Evolutionary conservation across 805 yeast species (phyloP).

Genomic region (Alloascoidea africana): DNA sequence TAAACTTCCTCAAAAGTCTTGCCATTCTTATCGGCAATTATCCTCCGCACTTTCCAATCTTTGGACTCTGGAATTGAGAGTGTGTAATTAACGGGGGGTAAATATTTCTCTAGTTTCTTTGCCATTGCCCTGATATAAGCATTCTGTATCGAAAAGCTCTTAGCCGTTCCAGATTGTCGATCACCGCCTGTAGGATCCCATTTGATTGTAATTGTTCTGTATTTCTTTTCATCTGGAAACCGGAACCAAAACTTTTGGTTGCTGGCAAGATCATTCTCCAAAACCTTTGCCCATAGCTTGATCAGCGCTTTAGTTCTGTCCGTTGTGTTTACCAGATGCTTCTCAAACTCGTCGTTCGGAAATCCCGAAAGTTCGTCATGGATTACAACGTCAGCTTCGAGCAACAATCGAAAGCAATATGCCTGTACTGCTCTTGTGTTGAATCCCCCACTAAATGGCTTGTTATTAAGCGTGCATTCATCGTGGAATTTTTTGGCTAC

Average conservation of each 20-base stretch:
- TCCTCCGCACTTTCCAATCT: not conserved
- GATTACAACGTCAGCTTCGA: not conserved
- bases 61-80: conserved; percentile 1
- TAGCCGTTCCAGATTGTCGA: not conserved
- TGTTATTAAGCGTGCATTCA: conserved; percentile 1
- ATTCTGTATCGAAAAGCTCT: not conserved
- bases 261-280: not conserved
- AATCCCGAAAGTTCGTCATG: not conserved
- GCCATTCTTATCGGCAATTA: conserved; percentile 1
- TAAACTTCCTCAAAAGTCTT: not conserved
- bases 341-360: not conserved
- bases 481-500: not conserved
- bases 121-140: conserved; percentile 1
- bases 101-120: conserved; percentile 1
- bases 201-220: not conserved
- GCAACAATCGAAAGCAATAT: not conserved
- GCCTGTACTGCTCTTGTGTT: conserved; percentile 1
- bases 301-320: not conserved
- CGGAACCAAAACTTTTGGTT: not conserved
- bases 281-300: conserved; percentile 1
- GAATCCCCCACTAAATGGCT: not conserved
- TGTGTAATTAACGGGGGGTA: conserved; percentile 1
- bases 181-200: no score
- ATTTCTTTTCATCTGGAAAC: conserved; percentile 1
- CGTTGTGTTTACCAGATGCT: conserved; percentile 1